Evolutionary conservation across 1,284 basidiomycete genomes (phyloP), one percentile per base, ranked within the genome.

Genomic region (Marasmius sp.): DNA sequence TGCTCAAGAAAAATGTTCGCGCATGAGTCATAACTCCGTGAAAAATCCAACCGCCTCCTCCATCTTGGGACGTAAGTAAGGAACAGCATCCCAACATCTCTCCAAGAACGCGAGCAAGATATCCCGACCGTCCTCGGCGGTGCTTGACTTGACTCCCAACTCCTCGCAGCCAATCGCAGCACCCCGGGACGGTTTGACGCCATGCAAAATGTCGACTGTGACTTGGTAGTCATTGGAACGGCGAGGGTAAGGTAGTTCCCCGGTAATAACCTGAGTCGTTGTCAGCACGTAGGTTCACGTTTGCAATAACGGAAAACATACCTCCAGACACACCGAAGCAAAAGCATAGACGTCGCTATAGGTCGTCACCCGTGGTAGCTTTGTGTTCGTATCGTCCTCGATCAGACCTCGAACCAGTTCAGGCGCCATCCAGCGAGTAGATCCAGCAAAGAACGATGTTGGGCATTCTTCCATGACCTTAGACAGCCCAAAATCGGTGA

Each of bases 401-500:
- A 82, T 77, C 41, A 84, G 77, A 0, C 80, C 77, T 18, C 78
- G 67, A 12, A 86, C 73, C 43, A 86, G 66, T 68, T 86, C 85
- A 8, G 85, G 85, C 0, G 85, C 85, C 81, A 81, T 79, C 79
- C 78, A 81, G 20, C 79, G 68, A 33, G 76, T 80, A 20, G 84
- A 84, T 0, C 85, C 85, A 1, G 79, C 82, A 59, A 84, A 80
- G 65, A 82, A 75, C 0, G 84, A 85, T 0, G 84, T 74, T 75
- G 18, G 77, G 73, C 39, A 85, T 72, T 34, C 83, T 67, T 84
- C 84, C 59, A 84, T 74, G 56, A 85, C 82, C 56, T 80, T 83
- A 14, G 83, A 84, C 5, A 86, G 70, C 1, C 85, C 85, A 61
- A 87, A 87, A 66, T 87, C 85, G 0, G 83, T 83, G 58, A 86